Evolutionary conservation across 1,139 yeast species (phyloP).

Genomic region (Wickerhamomyces sp.): DNA sequence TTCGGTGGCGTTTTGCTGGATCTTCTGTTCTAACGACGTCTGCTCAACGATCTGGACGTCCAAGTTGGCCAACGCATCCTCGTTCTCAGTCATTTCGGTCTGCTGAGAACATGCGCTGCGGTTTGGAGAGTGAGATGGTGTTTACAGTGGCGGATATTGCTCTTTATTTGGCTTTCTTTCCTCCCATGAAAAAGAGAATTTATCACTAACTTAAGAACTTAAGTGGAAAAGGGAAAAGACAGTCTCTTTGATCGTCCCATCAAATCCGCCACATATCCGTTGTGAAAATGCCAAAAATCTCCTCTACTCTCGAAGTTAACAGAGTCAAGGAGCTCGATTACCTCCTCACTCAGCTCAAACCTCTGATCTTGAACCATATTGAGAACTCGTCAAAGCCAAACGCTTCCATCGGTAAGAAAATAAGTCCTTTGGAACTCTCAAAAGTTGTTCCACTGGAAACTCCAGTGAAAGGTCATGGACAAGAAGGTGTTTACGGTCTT

Average conservation of each 20-base stretch:
- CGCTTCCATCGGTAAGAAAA: conserved; percentile 14
- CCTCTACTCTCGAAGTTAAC: conserved; percentile 26
- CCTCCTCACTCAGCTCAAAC: conserved; percentile 34
- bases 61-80: conserved; percentile 26
- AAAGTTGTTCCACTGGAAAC: conserved; percentile 21
- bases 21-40: conserved; percentile 62
- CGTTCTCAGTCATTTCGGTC: not conserved
- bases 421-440: conserved; percentile 14
- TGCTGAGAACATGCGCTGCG: not conserved
- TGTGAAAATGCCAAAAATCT: conserved; percentile 18
- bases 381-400: conserved; percentile 13
- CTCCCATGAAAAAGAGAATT: no score
- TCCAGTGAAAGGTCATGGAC: conserved; percentile 32
- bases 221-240: no score
- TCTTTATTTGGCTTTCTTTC: no score
- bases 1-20: conserved; percentile 65
- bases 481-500: conserved; percentile 38
- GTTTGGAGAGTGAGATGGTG: no score
- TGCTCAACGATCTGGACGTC: conserved; percentile 65
- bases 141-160: no score
- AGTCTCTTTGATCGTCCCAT: no score
- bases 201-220: no score
- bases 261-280: no score
- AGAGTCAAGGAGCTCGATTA: conserved; percentile 40
- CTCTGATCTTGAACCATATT: conserved; percentile 20